phyloP scores from a whole-genome alignment of 1,284 basidiomycete genomes.

The Ganoderma multipileum region DNA sequence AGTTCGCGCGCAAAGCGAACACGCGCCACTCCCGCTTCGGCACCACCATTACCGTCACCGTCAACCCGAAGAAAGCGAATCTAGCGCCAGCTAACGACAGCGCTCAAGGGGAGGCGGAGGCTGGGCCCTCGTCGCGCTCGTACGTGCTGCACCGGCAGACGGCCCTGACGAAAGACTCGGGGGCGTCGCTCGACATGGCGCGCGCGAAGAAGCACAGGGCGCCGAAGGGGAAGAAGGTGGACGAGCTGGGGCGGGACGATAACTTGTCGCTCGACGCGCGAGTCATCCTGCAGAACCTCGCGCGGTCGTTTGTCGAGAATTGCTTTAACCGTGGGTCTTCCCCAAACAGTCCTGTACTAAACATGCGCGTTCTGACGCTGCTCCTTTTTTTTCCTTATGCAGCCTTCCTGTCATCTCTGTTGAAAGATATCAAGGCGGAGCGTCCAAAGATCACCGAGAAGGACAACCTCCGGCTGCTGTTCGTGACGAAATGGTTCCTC shows the following conservation, averaged over 20 bases:
- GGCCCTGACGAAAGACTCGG: conserved; percentile 79
- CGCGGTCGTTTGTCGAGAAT: conserved; percentile 75
- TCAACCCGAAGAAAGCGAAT: conserved; percentile 61
- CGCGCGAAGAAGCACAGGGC: conserved; percentile 66
- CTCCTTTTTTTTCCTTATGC: neutral
- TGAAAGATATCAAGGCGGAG: conserved; percentile 93
- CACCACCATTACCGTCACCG: conserved; percentile 84
- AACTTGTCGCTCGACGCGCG: conserved; percentile 79
- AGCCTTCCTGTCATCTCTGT: conserved; percentile 86
- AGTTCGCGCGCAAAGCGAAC: conserved; percentile 65
- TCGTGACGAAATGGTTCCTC: conserved; percentile 87
- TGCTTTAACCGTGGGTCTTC: conserved; percentile 84
- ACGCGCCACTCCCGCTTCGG: conserved; percentile 94
- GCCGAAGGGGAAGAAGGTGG: conserved; percentile 71
- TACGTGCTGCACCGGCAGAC: conserved; percentile 85
- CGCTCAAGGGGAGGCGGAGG: neutral
- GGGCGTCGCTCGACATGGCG: conserved; percentile 77
- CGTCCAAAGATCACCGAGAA: conserved; percentile 89
- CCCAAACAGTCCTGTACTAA: neutral
- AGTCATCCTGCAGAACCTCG: conserved; percentile 69
- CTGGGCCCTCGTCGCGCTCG: conserved; percentile 46
- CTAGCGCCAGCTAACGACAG: neutral
- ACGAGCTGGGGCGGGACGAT: conserved; percentile 76
- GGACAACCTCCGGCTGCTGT: conserved; percentile 86
- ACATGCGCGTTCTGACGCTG: neutral